These are phyloP conservation scores for Arabidopsis arenosa DNA, from an alignment of 345 rosid genomes.

Conservation along the genomic window DNA sequence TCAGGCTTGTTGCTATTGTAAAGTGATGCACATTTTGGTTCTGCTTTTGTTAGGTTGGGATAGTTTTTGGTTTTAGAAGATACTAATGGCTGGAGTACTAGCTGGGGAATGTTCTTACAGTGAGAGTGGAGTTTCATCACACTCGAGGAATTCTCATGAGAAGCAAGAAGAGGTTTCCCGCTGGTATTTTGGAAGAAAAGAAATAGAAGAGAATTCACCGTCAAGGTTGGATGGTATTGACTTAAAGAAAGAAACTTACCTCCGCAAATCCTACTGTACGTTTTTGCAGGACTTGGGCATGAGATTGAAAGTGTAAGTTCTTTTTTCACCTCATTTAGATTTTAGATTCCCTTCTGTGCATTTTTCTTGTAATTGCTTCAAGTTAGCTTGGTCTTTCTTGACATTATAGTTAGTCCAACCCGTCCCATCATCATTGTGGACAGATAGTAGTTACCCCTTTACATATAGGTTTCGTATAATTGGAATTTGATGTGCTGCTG, in stretches of 20 bases:
- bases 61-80: slow-evolving; percentile 19
- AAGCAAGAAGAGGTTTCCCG: slow-evolving; percentile 65
- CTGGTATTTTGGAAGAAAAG: slow-evolving; percentile 90
- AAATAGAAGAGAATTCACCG: slow-evolving; percentile 90
- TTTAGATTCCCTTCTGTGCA: slow-evolving; percentile 2
- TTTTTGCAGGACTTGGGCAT: slow-evolving; percentile 96
- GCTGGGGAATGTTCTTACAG: slow-evolving; percentile 58
- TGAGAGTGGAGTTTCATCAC: slow-evolving; percentile 55
- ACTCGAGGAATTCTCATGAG: slow-evolving; percentile 56
- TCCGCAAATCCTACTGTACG: slow-evolving; percentile 96
- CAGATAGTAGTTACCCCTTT: slow-evolving; percentile 1
- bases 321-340: not conserved
- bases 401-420: not conserved
- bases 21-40: slow-evolving; percentile 6
- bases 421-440: not conserved
- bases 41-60: slow-evolving; percentile 29
- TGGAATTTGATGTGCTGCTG: slow-evolving; percentile 19
- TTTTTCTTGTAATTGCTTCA: not conserved
- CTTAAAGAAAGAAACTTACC: slow-evolving; percentile 91
- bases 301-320: slow-evolving; percentile 93
- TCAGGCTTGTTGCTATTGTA: not conserved
- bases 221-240: slow-evolving; percentile 90
- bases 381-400: slow-evolving; percentile 15
- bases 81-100: slow-evolving; percentile 56
- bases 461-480: not conserved